Base-by-base conservation (phyloP, 495 filamentous ascomycete genomes). In the Penicillium subrubescens region DNA sequence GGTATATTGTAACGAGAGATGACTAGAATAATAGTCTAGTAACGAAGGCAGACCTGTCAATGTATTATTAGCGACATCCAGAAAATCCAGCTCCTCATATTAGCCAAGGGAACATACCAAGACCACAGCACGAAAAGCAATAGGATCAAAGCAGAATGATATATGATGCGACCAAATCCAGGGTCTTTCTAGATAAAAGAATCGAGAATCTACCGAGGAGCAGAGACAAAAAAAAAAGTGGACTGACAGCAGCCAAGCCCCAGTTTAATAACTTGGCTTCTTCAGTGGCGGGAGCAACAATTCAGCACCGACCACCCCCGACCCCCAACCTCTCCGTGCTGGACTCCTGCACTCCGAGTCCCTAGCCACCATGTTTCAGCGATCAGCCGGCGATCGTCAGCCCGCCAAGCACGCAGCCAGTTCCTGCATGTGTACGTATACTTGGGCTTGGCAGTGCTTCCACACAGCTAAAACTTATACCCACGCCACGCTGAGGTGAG, bases 181-280 rank as follows among this genome's bases (percentile, higher is more conserved):
- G 48, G 25, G 48, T 52, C 48, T 3, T 8, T 8, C 15, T 14
- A 31, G 14, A 52, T 14, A 27, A 5, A 31, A 52, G 23, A n/a
- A 15, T 52, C 48, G 8, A 52, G 25, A n/a, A 29, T 23, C 44
- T 48, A 19, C 44, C 10, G 10, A 48, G 8, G 17, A 15, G 14
- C 23, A 27, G 17, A 25, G 29, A 1, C 8, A 8, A 0, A 2
- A n/a, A 52, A 31, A 27, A 27, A 52, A 52, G 48, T 52, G 48
- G 14, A 52, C 48, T 52, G 27, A 27, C 48, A 52, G 48, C 48
- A 48, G 44, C 19, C 19, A 48, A 48, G 44, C 19, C 58, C 41
- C 55, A 67, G 37, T 67, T 67, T 67, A 67, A 51, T 43, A 58
- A 52, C 44, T 59, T 59, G 62, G 62, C 57, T 29, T 37, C 46